phyloP scores from a whole-genome alignment of 352 stramenopile species.

The Phytophthora pisi region DNA sequence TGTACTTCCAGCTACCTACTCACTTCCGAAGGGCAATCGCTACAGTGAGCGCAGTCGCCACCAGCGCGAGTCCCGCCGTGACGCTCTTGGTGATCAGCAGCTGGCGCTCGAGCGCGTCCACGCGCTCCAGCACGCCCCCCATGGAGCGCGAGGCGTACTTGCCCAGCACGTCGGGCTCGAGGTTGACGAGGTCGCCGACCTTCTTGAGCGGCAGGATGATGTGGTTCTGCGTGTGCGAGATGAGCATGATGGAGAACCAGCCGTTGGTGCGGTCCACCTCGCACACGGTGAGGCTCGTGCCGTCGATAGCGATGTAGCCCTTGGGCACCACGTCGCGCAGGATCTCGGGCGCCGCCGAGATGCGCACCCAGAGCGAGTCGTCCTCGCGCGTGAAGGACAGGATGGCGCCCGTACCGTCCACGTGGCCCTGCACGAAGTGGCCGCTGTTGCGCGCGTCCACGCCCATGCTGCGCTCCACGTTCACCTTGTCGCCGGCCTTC shows the following conservation, averaged over 20 bases:
- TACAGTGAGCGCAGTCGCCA: conserved; percentile 34
- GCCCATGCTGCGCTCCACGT: conserved; percentile 91
- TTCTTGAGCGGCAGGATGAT: conserved; percentile 95
- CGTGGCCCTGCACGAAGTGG: conserved; percentile 99
- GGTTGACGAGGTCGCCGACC: conserved; percentile 88
- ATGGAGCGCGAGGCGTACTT: conserved; percentile 91
- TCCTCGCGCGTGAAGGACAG: conserved; percentile 89
- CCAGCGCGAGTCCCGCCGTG: conserved; percentile 35
- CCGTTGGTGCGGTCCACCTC: conserved; percentile 82
- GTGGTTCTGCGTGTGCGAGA: conserved; percentile 97
- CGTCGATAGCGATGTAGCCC: conserved; percentile 98
- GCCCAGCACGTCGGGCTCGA: conserved; percentile 92
- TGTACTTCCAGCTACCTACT: conserved; percentile 2
- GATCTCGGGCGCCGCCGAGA: conserved; percentile 79
- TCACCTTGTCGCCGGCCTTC: conserved; percentile 92
- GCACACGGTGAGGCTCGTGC: conserved; percentile 97
- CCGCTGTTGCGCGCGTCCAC: conserved; percentile 95
- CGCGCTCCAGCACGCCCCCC: conserved; percentile 55
- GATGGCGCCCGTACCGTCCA: conserved; percentile 95
- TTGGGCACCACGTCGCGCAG: conserved; percentile 92
- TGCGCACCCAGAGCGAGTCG: conserved; percentile 97
- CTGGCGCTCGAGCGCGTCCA: conserved; percentile 68
- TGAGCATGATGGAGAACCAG: conserved; percentile 99
- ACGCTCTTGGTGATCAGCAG: conserved; percentile 42
- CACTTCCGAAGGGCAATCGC: conserved; percentile 40